Evolutionary conservation across 345 rosid species (phyloP).

Genomic region (Jatropha curcas): DNA sequence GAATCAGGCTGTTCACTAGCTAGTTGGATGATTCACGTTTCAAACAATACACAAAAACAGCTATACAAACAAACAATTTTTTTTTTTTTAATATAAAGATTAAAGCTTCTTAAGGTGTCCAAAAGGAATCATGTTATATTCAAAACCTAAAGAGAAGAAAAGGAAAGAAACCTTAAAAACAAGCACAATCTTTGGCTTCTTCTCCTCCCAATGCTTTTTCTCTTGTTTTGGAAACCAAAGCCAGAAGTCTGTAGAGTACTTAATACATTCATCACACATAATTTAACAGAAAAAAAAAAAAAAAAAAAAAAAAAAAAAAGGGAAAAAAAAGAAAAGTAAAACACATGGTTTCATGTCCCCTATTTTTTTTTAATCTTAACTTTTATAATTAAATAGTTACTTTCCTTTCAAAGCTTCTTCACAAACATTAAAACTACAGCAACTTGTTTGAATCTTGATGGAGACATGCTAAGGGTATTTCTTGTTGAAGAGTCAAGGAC

Average conservation of each 20-base stretch:
- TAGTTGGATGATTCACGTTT: constrained; percentile 25
- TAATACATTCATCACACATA: too few relatives aligned
- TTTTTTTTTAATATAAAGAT: not conserved
- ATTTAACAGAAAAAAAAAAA: too few relatives aligned
- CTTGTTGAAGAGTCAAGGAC: constrained; percentile 23
- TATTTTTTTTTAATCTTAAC: not conserved
- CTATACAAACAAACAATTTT: not conserved
- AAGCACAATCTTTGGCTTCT: constrained; percentile 27
- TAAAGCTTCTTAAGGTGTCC: constrained; percentile 1
- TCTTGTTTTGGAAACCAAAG: constrained; percentile 10
- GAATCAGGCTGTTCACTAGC: constrained; percentile 21
- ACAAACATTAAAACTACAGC: constrained; percentile 16
- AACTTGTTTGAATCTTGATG: constrained; percentile 28
- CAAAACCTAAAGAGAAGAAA: constrained; percentile 9
- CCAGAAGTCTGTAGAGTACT: constrained; percentile 13
- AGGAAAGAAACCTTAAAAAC: constrained; percentile 33
- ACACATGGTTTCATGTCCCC: not conserved
- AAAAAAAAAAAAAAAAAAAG: too few relatives aligned
- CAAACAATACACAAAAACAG: constrained; percentile 12
- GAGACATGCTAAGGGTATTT: constrained; percentile 30
- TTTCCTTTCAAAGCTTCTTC: constrained; percentile 18
- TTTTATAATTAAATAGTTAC: constrained; percentile 7
- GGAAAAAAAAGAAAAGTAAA: constrained; percentile 24
- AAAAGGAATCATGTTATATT: constrained; percentile 15
- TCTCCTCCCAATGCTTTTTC: not conserved